Base-by-base conservation (phyloP, 2,329 filamentous ascomycete species). In the Diaporthe humulicola region DNA sequence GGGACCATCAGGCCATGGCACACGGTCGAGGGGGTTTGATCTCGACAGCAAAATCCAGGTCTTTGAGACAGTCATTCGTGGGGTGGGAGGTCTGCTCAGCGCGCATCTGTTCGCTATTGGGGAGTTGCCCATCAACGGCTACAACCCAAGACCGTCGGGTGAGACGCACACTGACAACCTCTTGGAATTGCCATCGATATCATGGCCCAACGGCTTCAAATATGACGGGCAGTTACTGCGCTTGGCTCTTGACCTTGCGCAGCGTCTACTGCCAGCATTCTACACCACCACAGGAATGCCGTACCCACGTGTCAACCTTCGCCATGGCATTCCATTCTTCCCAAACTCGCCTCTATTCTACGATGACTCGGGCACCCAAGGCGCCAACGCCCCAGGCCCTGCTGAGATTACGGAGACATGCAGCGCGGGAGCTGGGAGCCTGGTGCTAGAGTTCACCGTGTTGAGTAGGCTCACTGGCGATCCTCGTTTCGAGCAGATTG, bases 41-140 rank as follows among this genome's bases (percentile, higher is more conserved):
- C 87, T 98, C 54, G 96, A 99, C 84, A 98, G 96, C 86, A 99
- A 98, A 84, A 97, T 99, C 2, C 96, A 99, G 85, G 95, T 99
- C 52, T 99, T 99, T 81, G 97, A 99, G 86, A 98, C 96, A 0
- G 96, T 98, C 48, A 99, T 99, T 79, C 90, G 97, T 74, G 97
- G 96, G 22, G 90, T 98, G 60, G 97, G 97, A 19, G 97, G 97
- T 0, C 87, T 99, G 73, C 85, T 99, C 77, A 98, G 96, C 80
- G 95, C 96, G 2, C 97, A 99, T 85, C 86, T 98, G 56, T 99
- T 99, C 82, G 96, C 97, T 17, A 88, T 95, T 30, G 97, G 96
- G 45, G 95, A 98, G 74, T 85, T 99, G 73, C 97, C 97, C 0
- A 98, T 98, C 73, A 87, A 88, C 19, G 93, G 94, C 50, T 98